Conservation (phyloP, 2,329 filamentous ascomycete species). For the Byssoonygena ceratinophila region DNA sequence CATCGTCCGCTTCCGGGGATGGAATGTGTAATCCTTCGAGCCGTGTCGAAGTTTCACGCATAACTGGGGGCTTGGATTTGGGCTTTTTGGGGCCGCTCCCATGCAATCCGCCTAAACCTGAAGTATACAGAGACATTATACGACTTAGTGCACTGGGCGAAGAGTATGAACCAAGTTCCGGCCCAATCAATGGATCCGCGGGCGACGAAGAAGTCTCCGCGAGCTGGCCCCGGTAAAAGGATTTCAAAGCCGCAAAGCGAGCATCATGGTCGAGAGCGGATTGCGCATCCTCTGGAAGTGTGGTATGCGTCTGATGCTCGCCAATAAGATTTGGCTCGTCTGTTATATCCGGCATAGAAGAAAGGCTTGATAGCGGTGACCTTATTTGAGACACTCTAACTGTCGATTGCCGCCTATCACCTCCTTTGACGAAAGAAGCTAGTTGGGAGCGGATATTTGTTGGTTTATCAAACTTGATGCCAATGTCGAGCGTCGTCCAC, state of each 20-base stretch:
- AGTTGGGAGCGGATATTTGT: conserved; percentile 78
- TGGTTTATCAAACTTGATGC: conserved; percentile 78
- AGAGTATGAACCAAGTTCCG: conserved; percentile 42
- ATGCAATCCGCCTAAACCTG: conserved; percentile 45
- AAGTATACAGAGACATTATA: conserved; percentile 83
- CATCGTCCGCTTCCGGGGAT: conserved; percentile 49
- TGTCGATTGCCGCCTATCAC: conserved; percentile 33
- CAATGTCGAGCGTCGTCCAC: conserved; percentile 84
- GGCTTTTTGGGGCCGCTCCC: conserved; percentile 47
- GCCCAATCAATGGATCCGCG: conserved; percentile 42
- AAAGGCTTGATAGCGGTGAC: conserved; percentile 30
- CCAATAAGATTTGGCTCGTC: conserved; percentile 16
- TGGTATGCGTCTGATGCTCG: conserved; percentile 24
- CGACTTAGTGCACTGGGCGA: conserved; percentile 75
- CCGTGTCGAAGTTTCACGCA: conserved; percentile 65
- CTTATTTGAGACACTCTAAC: conserved; percentile 24
- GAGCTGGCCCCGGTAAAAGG: conserved; percentile 74
- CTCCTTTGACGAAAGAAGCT: conserved; percentile 50
- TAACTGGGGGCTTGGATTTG: conserved; percentile 57
- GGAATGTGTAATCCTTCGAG: conserved; percentile 62
- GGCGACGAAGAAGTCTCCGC: conserved; percentile 49
- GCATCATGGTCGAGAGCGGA: conserved; percentile 51
- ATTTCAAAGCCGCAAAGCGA: conserved; percentile 60
- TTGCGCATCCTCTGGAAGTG: conserved; percentile 24
- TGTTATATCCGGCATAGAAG: conserved; percentile 25